Base-by-base conservation (phyloP, 306 rosid species). In the Adenanthera pavonina region DNA sequence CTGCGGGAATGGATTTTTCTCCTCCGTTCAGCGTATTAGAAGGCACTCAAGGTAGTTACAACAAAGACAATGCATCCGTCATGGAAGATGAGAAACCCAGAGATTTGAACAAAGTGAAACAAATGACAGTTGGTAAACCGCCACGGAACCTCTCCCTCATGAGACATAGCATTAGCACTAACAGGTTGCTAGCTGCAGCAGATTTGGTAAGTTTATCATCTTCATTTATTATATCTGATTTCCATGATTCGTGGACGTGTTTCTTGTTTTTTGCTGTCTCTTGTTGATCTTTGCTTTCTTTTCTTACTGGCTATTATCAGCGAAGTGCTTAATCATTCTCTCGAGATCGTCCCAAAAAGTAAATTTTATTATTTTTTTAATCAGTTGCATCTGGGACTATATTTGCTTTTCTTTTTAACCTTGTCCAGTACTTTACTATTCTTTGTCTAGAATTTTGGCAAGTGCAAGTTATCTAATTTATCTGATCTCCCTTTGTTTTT, bases 131-230 rank as follows among this genome's bases (percentile, higher is more conserved):
- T 40, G 91, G 92, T 46, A 91, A 89, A 35, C 97, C 97, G 74
- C 97, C 95, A 2, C 80, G 92, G 60, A 91, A 90, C 69, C 89
- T 78, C 40, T 87, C 90, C 4, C 54, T 44, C 30, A 17, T 86
- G 86, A 88, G 89, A 40, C 94, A 89, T 60, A 87, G 91, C 76
- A 43, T 89, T 76, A 87, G 94, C 92, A 52, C 92, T 62, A 72
- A 77, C 57, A 84, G 67, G 86, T 81, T 91, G 80, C 69, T 79
- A 44, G 66, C 83, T 65, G 61, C 84, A 3, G 36, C 86, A 74
- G 94, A 89, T 75, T 87, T 86, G 88, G 97, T 92, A 70, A 80
- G 85, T 80, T 80, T n/a, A 7, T 74, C 72, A 9, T 43, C 30
- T 71, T 57, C 51, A 34, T 61, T 46, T 19, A 44, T 25, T 41